Conservation (phyloP, 176 grass and related monocot genomes). For the Aegilops speltoides region DNA sequence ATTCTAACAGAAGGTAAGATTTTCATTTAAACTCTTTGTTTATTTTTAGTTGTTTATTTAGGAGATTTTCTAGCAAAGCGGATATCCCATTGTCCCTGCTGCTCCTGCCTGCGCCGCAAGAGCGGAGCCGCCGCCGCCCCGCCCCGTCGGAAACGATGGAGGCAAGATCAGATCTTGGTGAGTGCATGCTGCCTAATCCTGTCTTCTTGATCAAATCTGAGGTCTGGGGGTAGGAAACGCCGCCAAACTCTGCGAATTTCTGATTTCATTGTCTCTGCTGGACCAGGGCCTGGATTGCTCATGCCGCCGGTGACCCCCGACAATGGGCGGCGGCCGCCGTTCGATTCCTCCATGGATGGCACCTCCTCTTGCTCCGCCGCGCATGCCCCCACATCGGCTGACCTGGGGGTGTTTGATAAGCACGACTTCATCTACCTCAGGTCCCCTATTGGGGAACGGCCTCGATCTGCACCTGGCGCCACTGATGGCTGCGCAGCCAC, state of each 20-base stretch:
- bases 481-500: not conserved
- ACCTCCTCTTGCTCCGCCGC: constrained; percentile 12
- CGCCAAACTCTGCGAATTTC: not conserved
- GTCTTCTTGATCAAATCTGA: not conserved
- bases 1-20: not conserved
- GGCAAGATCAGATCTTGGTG: not conserved
- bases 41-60: no score
- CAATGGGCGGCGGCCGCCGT: not conserved
- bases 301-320: constrained; percentile 30
- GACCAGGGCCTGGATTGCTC: not conserved
- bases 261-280: not conserved
- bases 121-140: not conserved
- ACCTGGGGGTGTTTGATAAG: not conserved
- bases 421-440: not conserved
- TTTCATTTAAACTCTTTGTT: not conserved
- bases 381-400: not conserved
- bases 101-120: not conserved
- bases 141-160: not conserved
- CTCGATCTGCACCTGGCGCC: not conserved
- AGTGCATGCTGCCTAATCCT: not conserved
- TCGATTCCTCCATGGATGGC: not conserved
- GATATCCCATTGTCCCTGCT: not conserved
- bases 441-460: not conserved
- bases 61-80: no score
- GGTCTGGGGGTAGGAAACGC: not conserved